Conservation (phyloP, 202 grass and related monocot genomes). For the Digitaria exilis region DNA sequence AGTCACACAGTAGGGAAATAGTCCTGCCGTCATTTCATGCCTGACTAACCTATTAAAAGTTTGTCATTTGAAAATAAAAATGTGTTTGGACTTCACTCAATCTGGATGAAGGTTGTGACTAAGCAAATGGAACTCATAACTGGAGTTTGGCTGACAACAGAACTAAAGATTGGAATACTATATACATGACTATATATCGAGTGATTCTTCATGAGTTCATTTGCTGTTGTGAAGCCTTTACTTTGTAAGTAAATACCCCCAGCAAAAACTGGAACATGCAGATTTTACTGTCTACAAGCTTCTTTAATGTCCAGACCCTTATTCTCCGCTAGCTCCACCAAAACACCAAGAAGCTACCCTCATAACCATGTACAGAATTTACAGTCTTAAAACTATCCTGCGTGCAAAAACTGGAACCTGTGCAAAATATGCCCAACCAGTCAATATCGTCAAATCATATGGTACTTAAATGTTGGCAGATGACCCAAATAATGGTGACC, state of each 20-base stretch:
- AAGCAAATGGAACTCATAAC: slow-evolving; percentile 15
- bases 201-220: not conserved
- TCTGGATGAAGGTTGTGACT: slow-evolving; percentile 18
- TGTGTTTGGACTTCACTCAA: not conserved
- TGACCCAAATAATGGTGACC: not conserved
- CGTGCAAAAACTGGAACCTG: slow-evolving; percentile 2
- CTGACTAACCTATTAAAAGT: slow-evolving; percentile 14
- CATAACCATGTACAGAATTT: not conserved
- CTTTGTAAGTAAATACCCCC: slow-evolving; percentile 23
- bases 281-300: not conserved
- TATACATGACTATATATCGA: not conserved
- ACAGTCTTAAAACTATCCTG: slow-evolving; percentile 18
- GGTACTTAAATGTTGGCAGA: slow-evolving; percentile 3
- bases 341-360: not conserved
- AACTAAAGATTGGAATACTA: slow-evolving; percentile 10
- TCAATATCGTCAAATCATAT: slow-evolving; percentile 16
- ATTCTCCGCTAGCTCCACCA: not conserved
- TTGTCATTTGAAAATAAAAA: slow-evolving; percentile 10
- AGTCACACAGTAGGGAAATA: not conserved
- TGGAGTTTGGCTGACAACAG: not conserved
- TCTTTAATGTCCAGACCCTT: not conserved
- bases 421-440: not conserved
- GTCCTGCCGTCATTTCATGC: slow-evolving; percentile 4
- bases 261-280: not conserved
- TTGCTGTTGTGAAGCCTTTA: slow-evolving; percentile 10